These are phyloP conservation scores for Neurospora discreta DNA, from an alignment of 495 filamentous ascomycete species.

Conservation along the genomic window DNA sequence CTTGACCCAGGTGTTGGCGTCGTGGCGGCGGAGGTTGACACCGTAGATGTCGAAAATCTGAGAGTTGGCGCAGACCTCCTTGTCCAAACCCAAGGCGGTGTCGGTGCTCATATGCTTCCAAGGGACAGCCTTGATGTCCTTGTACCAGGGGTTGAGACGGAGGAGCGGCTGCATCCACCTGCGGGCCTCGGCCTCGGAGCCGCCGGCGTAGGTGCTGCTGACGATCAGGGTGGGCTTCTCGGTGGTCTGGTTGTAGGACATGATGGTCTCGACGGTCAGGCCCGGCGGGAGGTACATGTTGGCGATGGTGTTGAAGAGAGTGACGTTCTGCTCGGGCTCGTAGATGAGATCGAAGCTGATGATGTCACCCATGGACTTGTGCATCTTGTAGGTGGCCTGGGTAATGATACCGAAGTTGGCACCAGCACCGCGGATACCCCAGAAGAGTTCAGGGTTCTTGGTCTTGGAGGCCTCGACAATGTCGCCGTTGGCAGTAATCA, in stretches of 20 bases:
- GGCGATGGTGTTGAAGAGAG: background rate
- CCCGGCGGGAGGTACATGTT: background rate
- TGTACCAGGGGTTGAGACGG: background rate
- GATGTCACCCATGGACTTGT: constrained; percentile 1
- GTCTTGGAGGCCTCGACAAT: constrained; percentile 22
- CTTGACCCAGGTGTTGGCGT: background rate
- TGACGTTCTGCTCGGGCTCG: background rate
- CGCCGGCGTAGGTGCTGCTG: background rate
- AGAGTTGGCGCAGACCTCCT: background rate
- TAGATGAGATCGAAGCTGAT: background rate
- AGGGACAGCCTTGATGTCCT: background rate
- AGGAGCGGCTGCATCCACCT: background rate
- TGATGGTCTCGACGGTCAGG: background rate
- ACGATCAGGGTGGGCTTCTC: background rate
- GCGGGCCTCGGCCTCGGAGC: background rate
- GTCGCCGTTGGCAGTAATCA: constrained; percentile 19
- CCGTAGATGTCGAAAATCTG: background rate
- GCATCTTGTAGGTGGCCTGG: constrained; percentile 4
- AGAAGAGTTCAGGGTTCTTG: constrained; percentile 32
- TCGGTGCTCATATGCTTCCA: background rate
- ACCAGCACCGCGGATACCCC: constrained; percentile 31
- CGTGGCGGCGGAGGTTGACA: background rate
- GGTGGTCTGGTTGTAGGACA: background rate
- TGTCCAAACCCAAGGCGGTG: background rate
- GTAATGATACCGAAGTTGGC: constrained; percentile 36